phyloP scores from a whole-genome alignment of 495 filamentous ascomycete species.

The Penicillium soppii region DNA sequence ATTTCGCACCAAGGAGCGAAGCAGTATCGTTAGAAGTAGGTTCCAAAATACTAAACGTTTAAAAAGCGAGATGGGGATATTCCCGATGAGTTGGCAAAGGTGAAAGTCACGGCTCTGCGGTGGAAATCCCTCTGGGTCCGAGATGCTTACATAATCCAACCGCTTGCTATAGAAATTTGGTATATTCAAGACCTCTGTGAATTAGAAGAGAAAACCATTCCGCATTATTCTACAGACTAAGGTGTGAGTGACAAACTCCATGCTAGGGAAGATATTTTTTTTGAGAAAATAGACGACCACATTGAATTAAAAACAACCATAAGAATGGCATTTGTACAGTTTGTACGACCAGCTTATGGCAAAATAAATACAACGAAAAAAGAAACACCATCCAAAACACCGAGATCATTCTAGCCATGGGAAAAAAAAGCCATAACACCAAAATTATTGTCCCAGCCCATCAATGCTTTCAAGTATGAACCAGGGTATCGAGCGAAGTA shows the following conservation, averaged over 20 bases:
- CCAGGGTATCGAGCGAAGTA: conserved; percentile 21
- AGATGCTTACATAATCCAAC: conserved; percentile 38
- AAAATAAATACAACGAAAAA: conserved; percentile 13
- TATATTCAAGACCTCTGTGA: neutral
- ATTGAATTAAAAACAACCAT: neutral
- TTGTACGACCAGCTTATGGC: conserved; percentile 15
- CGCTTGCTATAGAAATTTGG: neutral
- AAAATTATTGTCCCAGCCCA: conserved; percentile 22
- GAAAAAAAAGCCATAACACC: conserved; percentile 12
- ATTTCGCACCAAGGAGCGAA: neutral
- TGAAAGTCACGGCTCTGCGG: conserved; percentile 40
- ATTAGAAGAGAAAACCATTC: no score
- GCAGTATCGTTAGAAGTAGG: neutral
- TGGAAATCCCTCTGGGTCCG: conserved; percentile 42
- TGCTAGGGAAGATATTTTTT: no score
- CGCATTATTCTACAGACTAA: no score
- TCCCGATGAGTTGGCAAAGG: conserved; percentile 40
- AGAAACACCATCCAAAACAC: conserved; percentile 12
- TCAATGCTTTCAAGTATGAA: conserved; percentile 26
- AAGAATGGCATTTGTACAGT: conserved; percentile 19
- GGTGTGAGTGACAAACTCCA: no score
- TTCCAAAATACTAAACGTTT: neutral
- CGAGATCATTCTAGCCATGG: conserved; percentile 3
- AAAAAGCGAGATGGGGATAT: conserved; percentile 12
- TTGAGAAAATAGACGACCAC: neutral